Conservation (phyloP, 148 eudicot species). For the Heliamphora exappendiculata region DNA sequence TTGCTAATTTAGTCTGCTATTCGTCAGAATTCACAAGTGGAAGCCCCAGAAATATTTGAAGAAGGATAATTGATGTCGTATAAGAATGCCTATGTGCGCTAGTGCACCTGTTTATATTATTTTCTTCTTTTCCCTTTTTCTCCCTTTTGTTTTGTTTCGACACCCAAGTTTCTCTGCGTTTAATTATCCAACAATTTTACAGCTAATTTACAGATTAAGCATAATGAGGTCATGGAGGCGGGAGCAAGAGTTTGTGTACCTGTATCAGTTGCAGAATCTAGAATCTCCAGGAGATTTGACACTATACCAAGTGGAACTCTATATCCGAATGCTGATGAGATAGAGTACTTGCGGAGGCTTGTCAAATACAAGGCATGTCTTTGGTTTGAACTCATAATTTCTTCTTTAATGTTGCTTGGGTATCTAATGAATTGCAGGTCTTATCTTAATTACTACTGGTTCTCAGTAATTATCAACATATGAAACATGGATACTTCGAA, state of each 20-base stretch:
- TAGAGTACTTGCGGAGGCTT: slow-evolving; percentile 79
- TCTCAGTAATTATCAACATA: not conserved
- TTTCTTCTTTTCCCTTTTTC: not conserved
- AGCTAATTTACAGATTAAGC: slow-evolving; percentile 73
- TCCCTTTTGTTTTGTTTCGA: too few relatives aligned
- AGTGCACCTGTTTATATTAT: not conserved
- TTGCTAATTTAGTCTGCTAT: not conserved
- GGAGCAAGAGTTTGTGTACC: slow-evolving; percentile 63
- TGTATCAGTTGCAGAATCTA: slow-evolving; percentile 75
- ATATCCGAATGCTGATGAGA: slow-evolving; percentile 95
- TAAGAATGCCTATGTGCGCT: not conserved
- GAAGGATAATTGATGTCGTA: not conserved
- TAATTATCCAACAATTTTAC: slow-evolving; percentile 34
- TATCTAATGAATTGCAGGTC: not conserved
- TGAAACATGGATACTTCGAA: too few relatives aligned
- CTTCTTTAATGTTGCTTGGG: not conserved
- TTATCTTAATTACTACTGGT: not conserved
- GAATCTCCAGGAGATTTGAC: slow-evolving; percentile 75
- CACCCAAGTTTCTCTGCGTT: slow-evolving; percentile 23
- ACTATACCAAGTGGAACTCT: slow-evolving; percentile 82
- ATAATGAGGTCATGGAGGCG: slow-evolving; percentile 68
- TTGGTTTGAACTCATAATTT: not conserved
- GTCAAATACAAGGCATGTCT: slow-evolving; percentile 72
- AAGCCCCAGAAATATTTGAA: not conserved
- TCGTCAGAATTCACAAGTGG: not conserved